These are phyloP conservation scores for Trichosporon faecale DNA, from an alignment of 1,284 basidiomycete species.

Conservation along the genomic window DNA sequence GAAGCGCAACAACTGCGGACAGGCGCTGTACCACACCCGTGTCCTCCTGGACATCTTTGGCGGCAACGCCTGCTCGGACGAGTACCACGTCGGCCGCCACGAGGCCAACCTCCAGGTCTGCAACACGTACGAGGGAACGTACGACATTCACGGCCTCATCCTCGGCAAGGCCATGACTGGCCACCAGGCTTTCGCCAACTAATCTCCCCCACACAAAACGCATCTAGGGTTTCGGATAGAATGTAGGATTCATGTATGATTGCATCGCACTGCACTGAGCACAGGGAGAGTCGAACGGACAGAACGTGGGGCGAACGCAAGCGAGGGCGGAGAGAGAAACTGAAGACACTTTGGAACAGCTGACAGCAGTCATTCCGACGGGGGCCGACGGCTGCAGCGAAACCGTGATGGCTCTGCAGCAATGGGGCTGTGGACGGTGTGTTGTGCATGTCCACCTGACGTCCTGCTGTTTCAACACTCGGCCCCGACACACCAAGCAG, in stretches of 20 bases:
- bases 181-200: constrained; percentile 49
- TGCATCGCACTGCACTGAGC: not conserved
- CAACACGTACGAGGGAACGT: constrained; percentile 83
- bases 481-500: too few relatives aligned
- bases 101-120: constrained; percentile 86
- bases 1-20: constrained; percentile 94
- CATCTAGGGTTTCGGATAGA: not conserved
- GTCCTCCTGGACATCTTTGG: constrained; percentile 82
- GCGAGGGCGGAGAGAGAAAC: too few relatives aligned
- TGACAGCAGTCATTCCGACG: too few relatives aligned
- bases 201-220: not conserved
- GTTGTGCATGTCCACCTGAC: too few relatives aligned
- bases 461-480: too few relatives aligned
- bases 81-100: constrained; percentile 84
- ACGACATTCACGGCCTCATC: constrained; percentile 80
- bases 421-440: too few relatives aligned
- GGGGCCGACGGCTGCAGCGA: too few relatives aligned
- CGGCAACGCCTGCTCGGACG: constrained; percentile 84
- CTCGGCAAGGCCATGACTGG: constrained; percentile 88
- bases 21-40: constrained; percentile 77
- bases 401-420: too few relatives aligned
- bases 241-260: constrained; percentile 1
- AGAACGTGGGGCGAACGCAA: too few relatives aligned
- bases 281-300: too few relatives aligned
- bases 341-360: too few relatives aligned